Evolutionary conservation across 495 filamentous ascomycete species (phyloP).

Genomic region (Cercophora scortea): DNA sequence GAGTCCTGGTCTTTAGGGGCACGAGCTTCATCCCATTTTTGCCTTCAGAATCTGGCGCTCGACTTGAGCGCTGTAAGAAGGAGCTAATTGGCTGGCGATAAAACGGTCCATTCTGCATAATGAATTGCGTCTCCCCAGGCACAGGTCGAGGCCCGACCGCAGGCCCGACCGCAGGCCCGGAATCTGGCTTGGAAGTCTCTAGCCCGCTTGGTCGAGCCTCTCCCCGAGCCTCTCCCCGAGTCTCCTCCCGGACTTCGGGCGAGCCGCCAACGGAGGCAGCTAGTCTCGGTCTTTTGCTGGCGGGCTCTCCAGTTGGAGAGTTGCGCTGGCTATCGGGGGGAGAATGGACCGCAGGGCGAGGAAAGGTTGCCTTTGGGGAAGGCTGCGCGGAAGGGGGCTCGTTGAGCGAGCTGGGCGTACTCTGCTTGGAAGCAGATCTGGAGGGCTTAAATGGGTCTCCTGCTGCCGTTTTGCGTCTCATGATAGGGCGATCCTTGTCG

Average conservation of each 20-base stretch:
- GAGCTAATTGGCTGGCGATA: too few relatives aligned
- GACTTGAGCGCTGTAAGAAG: too few relatives aligned
- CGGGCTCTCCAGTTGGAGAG: conserved; percentile 2
- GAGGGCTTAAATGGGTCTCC: neutral
- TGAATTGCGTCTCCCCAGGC: neutral
- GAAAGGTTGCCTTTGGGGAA: neutral
- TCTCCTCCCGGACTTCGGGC: neutral
- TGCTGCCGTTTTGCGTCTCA: neutral
- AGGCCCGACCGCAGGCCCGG: neutral
- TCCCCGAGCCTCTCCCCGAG: neutral
- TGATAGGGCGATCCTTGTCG: neutral
- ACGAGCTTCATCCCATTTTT: neutral
- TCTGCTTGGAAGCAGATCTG: neutral
- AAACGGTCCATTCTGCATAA: too few relatives aligned
- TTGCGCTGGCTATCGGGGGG: conserved; percentile 2
- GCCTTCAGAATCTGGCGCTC: too few relatives aligned
- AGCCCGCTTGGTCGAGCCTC: neutral
- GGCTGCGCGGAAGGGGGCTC: neutral
- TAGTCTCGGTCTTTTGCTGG: conserved; percentile 8
- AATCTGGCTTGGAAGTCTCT: neutral
- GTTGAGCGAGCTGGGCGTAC: neutral
- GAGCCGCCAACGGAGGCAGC: conserved; percentile 1
- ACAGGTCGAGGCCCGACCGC: neutral
- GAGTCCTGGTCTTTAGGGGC: neutral
- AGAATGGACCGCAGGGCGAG: conserved; percentile 4